Evolutionary conservation across 2,329 filamentous ascomycete genomes (phyloP).

Genomic region (Pseudocercospora cruenta): DNA sequence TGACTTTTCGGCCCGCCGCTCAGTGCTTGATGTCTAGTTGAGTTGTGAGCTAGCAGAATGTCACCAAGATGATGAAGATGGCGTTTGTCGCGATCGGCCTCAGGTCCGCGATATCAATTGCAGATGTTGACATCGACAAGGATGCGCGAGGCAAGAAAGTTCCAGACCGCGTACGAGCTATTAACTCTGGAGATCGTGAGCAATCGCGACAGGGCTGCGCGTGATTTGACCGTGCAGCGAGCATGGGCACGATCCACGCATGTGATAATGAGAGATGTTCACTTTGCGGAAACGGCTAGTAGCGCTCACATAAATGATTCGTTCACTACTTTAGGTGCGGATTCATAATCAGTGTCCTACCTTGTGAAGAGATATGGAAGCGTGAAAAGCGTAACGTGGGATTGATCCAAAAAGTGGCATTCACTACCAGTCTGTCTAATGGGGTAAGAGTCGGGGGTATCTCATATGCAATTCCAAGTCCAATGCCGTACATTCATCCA

Average conservation of each 20-base stretch:
- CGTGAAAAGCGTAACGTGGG: background rate
- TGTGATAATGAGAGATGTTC: background rate
- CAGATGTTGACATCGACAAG: background rate
- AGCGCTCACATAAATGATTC: background rate
- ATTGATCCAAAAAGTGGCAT: background rate
- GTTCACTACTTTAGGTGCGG: background rate
- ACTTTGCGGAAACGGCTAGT: background rate
- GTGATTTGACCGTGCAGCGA: background rate
- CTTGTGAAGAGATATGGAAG: background rate
- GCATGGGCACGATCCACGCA: background rate
- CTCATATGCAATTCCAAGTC: conserved; percentile 8
- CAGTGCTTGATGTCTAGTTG: background rate
- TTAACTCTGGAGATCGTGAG: conserved; percentile 4
- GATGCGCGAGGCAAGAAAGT: background rate
- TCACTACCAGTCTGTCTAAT: conserved; percentile 6
- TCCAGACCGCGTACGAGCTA: background rate
- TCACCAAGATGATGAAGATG: background rate
- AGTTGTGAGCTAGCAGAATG: background rate
- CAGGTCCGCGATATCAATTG: background rate
- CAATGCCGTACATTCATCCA: conserved; percentile 14
- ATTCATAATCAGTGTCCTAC: background rate
- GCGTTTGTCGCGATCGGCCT: background rate
- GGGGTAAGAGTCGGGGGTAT: conserved; percentile 19
- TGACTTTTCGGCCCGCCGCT: background rate
- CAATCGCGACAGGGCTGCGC: background rate